Evolutionary conservation across 305 asterid species (phyloP), one percentile per base, ranked within the genome.

Genomic region (Fraxinus ornus): DNA sequence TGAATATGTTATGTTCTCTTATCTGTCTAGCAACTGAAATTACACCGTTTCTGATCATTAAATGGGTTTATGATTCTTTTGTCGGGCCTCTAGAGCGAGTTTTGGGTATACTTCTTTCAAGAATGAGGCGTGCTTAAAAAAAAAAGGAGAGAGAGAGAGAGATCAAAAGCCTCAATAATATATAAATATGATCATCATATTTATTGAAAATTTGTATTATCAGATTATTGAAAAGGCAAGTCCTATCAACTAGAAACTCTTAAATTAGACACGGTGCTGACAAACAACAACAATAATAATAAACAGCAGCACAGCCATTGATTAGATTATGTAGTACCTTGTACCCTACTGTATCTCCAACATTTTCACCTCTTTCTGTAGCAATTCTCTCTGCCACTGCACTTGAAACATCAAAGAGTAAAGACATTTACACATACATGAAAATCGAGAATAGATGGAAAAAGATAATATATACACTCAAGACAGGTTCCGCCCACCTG

Each of bases 351-450:
- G 98, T 91, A 57, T 92, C 92, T 26, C 99, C 99, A 87, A 94
- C 78, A 79, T 33, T 81, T 92, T 96, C 99, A 71, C 97, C 98
- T 90, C 99, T 92, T 90, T 96, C 99, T 17, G 95, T 78, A 84
- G 99, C 94, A 84, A 96, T 91, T 89, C 99, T 90, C 88, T 94
- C 99, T 84, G 99, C 95, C 89, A 96, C 99, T 96, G 90, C 86
- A 88, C 70, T 87, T 78, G 79, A 77, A 86, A 80, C 77, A 86
- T 78, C 39, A 71, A 24, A 78, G 33, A 57, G 75, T 73, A 74
- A 72, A 81, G 21, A 47, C 82, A 87, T 85, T 80, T 76, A 80
- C 55, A 68, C 64, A 79, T 41, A 82, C 62, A 26, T 77, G 81
- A 81, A 82, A 55, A 70, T 37, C 66, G 77, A 85, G 77, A 32